Percentiles rank a stretch among this genome's conserved stretches.
phyloP scores from a whole-genome alignment of 371 early-diverging fungal genomes.

The Mortierella sp. region DNA sequence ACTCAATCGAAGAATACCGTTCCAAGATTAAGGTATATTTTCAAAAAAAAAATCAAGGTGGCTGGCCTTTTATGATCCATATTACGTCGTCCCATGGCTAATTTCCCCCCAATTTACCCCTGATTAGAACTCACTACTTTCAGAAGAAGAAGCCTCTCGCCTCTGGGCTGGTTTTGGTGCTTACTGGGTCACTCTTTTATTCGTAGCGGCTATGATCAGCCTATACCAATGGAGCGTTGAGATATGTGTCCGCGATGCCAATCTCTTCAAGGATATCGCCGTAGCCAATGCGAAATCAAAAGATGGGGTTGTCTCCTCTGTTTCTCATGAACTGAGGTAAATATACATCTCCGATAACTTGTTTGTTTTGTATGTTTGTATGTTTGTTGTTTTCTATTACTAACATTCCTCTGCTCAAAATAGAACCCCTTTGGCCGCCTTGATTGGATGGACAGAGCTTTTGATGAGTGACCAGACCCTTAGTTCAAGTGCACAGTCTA shows the following conservation, averaged over 20 bases:
- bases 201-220: slow-evolving; percentile 41
- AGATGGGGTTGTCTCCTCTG: slow-evolving; percentile 53
- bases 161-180: slow-evolving; percentile 55
- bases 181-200: slow-evolving; percentile 41
- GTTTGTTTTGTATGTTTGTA: neutral
- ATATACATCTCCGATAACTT: neutral
- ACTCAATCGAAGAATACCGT: slow-evolving; percentile 45
- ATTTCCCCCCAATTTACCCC: neutral
- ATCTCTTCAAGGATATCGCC: slow-evolving; percentile 53
- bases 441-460: slow-evolving; percentile 61
- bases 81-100: neutral
- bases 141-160: slow-evolving; percentile 35
- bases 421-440: slow-evolving; percentile 58
- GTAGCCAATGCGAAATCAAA: slow-evolving; percentile 56
- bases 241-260: slow-evolving; percentile 47
- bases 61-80: neutral
- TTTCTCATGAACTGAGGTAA: slow-evolving; percentile 54
- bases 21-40: slow-evolving; percentile 26
- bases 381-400: neutral
- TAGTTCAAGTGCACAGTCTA: slow-evolving; percentile 45
- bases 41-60: too few relatives aligned
- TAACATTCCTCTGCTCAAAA: neutral
- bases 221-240: slow-evolving; percentile 54
- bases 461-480: slow-evolving; percentile 58
- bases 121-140: slow-evolving; percentile 20